Conservation (phyloP, 345 rosid genomes). For the Punica granatum region DNA sequence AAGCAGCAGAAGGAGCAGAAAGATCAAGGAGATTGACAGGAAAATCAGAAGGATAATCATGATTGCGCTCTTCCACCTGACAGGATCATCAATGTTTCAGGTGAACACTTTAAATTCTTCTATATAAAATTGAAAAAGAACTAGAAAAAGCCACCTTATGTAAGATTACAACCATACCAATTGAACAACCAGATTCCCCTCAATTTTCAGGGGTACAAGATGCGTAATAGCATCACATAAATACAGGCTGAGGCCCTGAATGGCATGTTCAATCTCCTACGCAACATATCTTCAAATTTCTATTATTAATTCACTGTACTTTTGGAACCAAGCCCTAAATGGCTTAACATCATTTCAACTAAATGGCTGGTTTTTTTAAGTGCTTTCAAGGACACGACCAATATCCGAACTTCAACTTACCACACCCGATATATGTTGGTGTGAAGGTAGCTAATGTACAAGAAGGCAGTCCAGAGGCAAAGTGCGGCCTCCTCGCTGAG, state of each 20-base stretch:
- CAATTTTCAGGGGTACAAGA: neutral
- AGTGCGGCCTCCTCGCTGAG: conserved; percentile 69
- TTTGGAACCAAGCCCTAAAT: neutral
- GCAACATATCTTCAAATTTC: neutral
- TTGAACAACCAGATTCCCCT: neutral
- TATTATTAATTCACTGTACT: neutral
- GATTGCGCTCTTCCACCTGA: conserved; percentile 88
- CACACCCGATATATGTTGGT: conserved; percentile 54
- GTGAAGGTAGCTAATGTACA: conserved; percentile 67
- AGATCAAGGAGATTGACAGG: conserved; percentile 54
- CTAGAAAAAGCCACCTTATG: neutral
- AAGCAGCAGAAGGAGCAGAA: conserved; percentile 72
- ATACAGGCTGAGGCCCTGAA: neutral
- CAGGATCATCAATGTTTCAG: conserved; percentile 18
- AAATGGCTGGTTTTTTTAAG: neutral
- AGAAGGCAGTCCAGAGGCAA: conserved; percentile 83
- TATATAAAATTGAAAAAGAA: neutral
- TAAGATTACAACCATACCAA: neutral
- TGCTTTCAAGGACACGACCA: neutral
- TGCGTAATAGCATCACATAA: neutral
- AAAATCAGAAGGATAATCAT: conserved; percentile 53
- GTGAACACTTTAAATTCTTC: neutral
- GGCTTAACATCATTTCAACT: neutral
- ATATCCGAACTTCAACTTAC: conserved; percentile 28
- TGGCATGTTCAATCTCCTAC: neutral